A percentile compares a stretch with the other conserved stretches of the same genome.
These are phyloP conservation scores for Blumeriella jaapii DNA, from an alignment of 2,329 filamentous ascomycete species.

Conservation along the genomic window DNA sequence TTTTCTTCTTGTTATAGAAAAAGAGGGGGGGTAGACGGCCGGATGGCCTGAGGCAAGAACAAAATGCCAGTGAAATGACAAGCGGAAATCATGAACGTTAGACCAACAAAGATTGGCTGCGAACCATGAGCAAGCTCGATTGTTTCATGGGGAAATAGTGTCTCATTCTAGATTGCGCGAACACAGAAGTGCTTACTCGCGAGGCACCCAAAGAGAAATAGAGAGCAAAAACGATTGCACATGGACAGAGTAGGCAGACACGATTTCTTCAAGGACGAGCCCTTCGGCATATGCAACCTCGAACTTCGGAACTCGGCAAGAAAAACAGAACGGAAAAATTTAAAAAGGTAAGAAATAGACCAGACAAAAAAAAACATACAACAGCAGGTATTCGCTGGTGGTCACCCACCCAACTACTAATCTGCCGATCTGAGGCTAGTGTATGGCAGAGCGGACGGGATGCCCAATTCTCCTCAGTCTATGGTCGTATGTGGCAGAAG, in stretches of 20 bases:
- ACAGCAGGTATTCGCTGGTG: conserved; percentile 22
- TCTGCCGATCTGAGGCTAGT: conserved; percentile 23
- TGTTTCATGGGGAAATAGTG: no score
- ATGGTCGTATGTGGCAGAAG: conserved; percentile 19
- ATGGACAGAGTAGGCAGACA: not conserved
- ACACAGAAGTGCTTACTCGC: no score
- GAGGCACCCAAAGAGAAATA: no score
- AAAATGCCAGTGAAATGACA: conserved; percentile 25
- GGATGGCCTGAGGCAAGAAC: no score
- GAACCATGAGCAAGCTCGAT: no score
- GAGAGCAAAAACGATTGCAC: no score
- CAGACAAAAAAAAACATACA: conserved; percentile 19
- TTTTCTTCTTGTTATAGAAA: no score
- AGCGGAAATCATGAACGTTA: conserved; percentile 31
- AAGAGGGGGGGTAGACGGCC: no score
- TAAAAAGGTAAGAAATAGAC: not conserved
- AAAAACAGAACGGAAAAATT: not conserved
- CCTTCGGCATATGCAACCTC: not conserved
- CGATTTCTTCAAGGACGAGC: not conserved
- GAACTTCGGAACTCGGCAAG: not conserved
- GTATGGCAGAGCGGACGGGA: conserved; percentile 24
- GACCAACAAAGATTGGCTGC: conserved; percentile 26
- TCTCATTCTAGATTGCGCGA: no score
- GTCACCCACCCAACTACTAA: conserved; percentile 26
- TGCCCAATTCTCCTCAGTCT: conserved; percentile 15